Base-by-base conservation (phyloP, 805 yeast species). In the Sugiyamaella mastotermitis region DNA sequence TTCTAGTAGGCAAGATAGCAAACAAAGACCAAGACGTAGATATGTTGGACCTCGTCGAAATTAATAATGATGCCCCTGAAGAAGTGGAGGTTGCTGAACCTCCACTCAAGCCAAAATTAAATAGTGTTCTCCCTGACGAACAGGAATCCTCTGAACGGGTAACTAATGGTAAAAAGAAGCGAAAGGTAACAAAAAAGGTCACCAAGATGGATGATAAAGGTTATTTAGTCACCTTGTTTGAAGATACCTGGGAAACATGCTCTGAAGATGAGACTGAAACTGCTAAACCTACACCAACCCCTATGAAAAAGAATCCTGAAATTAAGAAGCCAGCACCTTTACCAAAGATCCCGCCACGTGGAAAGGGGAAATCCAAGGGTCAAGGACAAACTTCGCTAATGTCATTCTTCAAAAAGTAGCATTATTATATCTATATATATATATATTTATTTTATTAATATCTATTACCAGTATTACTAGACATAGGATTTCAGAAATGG, bases 351-450 rank as follows among this genome's bases (percentile, higher is more conserved):
- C 40, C 46, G 14, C 19, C 44, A 10, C 19, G 32, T 5, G 18
- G 14, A n/a, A 38, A 37, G 33, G 31, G 45, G 4, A 28, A 37
- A 19, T 11, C 33, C 7, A 37, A 33, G 13, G 40, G 34, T 16
- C 16, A 36, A 25, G 35, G 40, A 23, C 43, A 39, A 23, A 9
- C 46, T 10, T 27, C 41, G 6, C 37, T 45, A 24, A 34, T 41
- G 43, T 47, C 50, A 19, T 47, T 41, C 21, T 47, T 47, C 18
- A 42, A 43, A 26, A 45, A 45, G 34, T 38, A 31, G 23, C 19
- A 31, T 22, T 8, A n/a, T n/a, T n/a, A n/a, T n/a, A n/a, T n/a
- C n/a, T n/a, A n/a, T n/a, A n/a, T n/a, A n/a, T n/a, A n/a, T n/a
- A n/a, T n/a, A n/a, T n/a, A n/a, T n/a, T n/a, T n/a, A n/a, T n/a